Evolutionary conservation across 495 filamentous ascomycete genomes (phyloP).

Genomic region (Hypomontagnella submonticulosa): DNA sequence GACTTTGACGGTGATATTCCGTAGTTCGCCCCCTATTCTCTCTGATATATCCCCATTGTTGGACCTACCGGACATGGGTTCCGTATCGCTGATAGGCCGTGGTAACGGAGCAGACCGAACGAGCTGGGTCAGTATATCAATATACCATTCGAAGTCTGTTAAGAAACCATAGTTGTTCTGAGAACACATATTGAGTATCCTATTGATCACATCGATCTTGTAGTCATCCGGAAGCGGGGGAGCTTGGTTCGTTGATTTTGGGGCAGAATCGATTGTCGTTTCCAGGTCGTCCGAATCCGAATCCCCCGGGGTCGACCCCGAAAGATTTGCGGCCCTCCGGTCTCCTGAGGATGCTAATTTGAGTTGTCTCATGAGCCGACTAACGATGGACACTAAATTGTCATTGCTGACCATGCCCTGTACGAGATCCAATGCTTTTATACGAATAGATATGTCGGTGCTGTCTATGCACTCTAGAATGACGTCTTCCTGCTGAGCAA

Average conservation of each 20-base stretch:
- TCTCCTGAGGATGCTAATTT: conserved; percentile 58
- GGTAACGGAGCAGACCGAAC: conserved; percentile 69
- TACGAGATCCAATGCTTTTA: conserved; percentile 89
- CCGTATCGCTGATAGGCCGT: conserved; percentile 48
- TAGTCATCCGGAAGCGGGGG: conserved; percentile 82
- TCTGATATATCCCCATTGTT: conserved; percentile 66
- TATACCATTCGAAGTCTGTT: conserved; percentile 95
- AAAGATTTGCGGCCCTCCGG: conserved; percentile 47
- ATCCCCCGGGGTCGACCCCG: conserved; percentile 50
- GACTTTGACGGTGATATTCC: conserved; percentile 92
- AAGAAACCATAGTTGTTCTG: conserved; percentile 86
- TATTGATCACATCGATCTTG: conserved; percentile 76
- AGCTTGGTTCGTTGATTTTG: conserved; percentile 49
- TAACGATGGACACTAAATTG: conserved; percentile 83
- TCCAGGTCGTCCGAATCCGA: conserved; percentile 69
- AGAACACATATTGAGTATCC: conserved; percentile 91
- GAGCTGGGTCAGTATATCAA: conserved; percentile 83
- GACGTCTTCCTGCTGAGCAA: conserved; percentile 91
- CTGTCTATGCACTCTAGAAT: conserved; percentile 97
- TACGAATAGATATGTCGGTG: conserved; percentile 92
- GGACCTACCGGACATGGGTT: conserved; percentile 55
- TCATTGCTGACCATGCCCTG: conserved; percentile 90
- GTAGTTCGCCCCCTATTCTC: conserved; percentile 83
- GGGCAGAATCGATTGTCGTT: conserved; percentile 49
- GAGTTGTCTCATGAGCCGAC: conserved; percentile 86